These are phyloP conservation scores for Bipolaris bicolor DNA, from an alignment of 2,329 filamentous ascomycete species.

Conservation along the genomic window DNA sequence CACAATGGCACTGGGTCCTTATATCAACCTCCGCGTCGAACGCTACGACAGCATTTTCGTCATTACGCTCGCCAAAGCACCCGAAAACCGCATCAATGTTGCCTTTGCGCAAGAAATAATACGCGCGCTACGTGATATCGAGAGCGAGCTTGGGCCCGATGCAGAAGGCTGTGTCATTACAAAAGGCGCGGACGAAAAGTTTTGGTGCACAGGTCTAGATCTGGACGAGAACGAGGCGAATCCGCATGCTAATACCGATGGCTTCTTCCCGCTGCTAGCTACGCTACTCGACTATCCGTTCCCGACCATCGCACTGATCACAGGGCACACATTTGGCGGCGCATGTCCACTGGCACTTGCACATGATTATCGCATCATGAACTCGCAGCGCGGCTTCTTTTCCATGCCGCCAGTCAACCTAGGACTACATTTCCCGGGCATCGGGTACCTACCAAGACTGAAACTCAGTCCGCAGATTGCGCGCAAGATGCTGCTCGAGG, in stretches of 20 bases:
- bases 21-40: constrained; percentile 55
- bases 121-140: constrained; percentile 56
- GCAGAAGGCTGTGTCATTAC: constrained; percentile 61
- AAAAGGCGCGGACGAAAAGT: constrained; percentile 58
- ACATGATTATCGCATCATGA: constrained; percentile 57
- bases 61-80: constrained; percentile 61
- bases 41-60: constrained; percentile 58
- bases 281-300: constrained; percentile 58
- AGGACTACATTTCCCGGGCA: constrained; percentile 62
- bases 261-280: constrained; percentile 61
- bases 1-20: constrained; percentile 35
- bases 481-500: constrained; percentile 63
- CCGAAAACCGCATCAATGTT: constrained; percentile 61
- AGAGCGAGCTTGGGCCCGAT: constrained; percentile 55
- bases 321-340: constrained; percentile 58
- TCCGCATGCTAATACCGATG: constrained; percentile 62
- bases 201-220: constrained; percentile 60
- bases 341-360: constrained; percentile 56
- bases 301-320: constrained; percentile 57
- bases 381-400: constrained; percentile 40
- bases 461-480: constrained; percentile 60
- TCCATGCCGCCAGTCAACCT: constrained; percentile 60
- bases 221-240: constrained; percentile 56
- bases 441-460: constrained; percentile 59
- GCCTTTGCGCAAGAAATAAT: constrained; percentile 61